Percentiles rank a stretch among this genome's conserved stretches.
These are phyloP conservation scores for Glycine latifolia DNA, from an alignment of 306 rosid species.

Conservation along the genomic window DNA sequence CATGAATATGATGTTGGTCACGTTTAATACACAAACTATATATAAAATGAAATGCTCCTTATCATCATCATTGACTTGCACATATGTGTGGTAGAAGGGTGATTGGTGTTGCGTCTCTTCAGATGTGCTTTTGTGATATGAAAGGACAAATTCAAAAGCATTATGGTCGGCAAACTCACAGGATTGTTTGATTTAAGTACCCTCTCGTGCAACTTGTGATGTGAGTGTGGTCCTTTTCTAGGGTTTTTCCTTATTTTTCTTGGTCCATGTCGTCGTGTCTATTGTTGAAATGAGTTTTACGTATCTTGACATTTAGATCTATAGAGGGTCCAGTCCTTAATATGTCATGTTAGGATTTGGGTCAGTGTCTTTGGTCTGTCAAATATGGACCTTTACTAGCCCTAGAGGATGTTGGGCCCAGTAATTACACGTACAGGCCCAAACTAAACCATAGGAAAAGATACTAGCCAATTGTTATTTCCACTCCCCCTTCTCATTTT, in stretches of 20 bases:
- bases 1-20: slow-evolving; percentile 29
- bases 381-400: background rate
- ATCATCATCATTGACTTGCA: background rate
- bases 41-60: background rate
- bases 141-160: slow-evolving; percentile 13
- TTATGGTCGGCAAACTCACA: slow-evolving; percentile 30
- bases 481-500: too few species aligned
- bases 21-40: background rate
- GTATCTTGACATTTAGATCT: background rate
- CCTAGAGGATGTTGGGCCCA: background rate
- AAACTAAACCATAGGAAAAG: too few species aligned
- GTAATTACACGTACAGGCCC: background rate
- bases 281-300: background rate
- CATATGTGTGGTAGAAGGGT: background rate
- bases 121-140: slow-evolving; percentile 4
- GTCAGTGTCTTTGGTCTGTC: background rate
- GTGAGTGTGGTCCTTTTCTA: background rate
- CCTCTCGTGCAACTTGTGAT: slow-evolving; percentile 22
- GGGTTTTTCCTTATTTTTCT: background rate
- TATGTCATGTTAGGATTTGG: background rate
- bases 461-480: too few species aligned
- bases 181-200: slow-evolving; percentile 32
- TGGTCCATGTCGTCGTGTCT: background rate
- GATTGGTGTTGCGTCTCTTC: slow-evolving; percentile 25
- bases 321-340: background rate